Evolutionary conservation across 179 eudicot genomes (phyloP), one percentile per base, ranked within the genome.

Genomic region (Amaranthus tricolor): DNA sequence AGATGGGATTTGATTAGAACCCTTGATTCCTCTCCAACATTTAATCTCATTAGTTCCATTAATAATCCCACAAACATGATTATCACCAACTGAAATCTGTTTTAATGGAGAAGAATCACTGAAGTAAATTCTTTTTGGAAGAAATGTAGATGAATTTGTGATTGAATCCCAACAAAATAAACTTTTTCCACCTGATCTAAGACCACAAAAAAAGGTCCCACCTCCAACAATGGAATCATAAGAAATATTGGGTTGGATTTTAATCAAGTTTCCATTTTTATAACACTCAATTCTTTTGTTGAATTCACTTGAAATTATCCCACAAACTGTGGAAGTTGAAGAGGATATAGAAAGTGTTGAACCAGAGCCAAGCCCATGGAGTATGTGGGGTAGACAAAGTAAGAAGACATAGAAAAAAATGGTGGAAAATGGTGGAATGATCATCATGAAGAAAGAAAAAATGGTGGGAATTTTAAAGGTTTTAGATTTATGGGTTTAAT

Each of bases 171-270:
- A 94, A 78, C 97, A 94, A 52, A 90, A 61, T 52, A 94, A 82
- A 43, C 77, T 80, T 51, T 44, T 55, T 20, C 96, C 96, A 59
- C 94, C 97, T 61, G 94, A 85, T 43, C 89, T 77, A 9, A 90
- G 76, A 15, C 85, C 97, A 82, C 97, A 92, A 79, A 94, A 80
- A 71, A 82, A 79, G 78, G 74, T 81, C 63, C 74, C 80, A 52
- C 98, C 98, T 50, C 93, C 98, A 73, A 92, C 80, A 71, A 92
- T 74, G 73, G 77, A 78, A 63, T 87, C 89, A 77, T 83, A 94
- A 49, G 97, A 90, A 59, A 79, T 70, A 47, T 80, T 72, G 20
- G 88, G 92, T 43, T 59, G 79, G 16, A 87, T 19, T 14, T 65
- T 4, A 16, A 79, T 12, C 45, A 50, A 52, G 3, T 10, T 56